Conservation (phyloP, 148 eudicot genomes). For the Pouteria glomerata region DNA sequence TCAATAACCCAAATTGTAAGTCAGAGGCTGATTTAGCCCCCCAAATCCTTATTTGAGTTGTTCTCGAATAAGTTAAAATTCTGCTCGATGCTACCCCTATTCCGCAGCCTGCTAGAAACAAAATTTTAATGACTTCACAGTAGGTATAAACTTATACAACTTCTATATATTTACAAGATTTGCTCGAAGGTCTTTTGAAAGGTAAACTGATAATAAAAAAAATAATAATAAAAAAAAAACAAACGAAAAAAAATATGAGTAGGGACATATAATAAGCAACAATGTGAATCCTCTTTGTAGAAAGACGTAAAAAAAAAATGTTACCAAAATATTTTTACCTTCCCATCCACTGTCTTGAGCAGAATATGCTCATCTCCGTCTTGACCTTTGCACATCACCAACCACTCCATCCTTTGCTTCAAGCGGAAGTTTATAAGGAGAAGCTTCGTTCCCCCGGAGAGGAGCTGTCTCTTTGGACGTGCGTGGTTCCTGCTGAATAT, state of each 20-base stretch:
- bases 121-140: too few species aligned
- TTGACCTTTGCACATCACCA: conserved; percentile 9
- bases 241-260: background rate
- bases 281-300: background rate
- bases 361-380: conserved; percentile 9
- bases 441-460: conserved; percentile 12
- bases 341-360: conserved; percentile 1
- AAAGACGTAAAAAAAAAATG: background rate
- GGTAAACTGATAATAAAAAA: background rate
- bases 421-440: conserved; percentile 17
- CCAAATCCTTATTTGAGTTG: too few species aligned
- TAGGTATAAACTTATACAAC: too few species aligned
- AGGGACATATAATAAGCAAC: conserved; percentile 4
- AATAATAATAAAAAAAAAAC: background rate
- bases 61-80: too few species aligned
- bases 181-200: background rate
- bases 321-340: conserved; percentile 13
- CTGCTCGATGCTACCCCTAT: too few species aligned
- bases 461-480: conserved; percentile 36
- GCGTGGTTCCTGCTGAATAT: conserved; percentile 41
- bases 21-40: too few species aligned
- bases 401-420: conserved; percentile 13
- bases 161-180: conserved; percentile 14
- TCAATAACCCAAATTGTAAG: too few species aligned
- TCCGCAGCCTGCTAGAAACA: too few species aligned